Evolutionary conservation across 371 early-diverging fungal genomes (phyloP).

Genomic region (Mucor ambiguus): DNA sequence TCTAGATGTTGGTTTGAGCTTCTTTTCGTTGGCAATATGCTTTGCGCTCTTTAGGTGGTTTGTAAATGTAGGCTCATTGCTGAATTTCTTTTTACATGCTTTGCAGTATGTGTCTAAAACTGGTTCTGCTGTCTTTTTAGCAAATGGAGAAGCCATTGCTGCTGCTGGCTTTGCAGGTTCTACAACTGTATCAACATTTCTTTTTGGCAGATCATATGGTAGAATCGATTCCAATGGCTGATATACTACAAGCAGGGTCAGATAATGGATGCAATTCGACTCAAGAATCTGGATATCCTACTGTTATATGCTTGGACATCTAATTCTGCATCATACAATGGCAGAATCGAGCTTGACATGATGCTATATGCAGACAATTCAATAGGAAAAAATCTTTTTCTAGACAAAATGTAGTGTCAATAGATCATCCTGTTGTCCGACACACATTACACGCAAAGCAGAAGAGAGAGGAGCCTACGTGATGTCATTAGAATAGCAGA

Average conservation of each 20-base stretch:
- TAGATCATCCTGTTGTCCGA: not conserved
- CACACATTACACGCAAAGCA: not conserved
- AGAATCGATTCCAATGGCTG: constrained; percentile 14
- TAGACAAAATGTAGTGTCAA: not conserved
- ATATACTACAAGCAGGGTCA: constrained; percentile 6
- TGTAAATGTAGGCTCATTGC: constrained; percentile 36
- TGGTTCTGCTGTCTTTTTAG: not conserved
- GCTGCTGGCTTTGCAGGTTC: constrained; percentile 1
- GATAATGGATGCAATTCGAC: not conserved
- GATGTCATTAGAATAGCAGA: constrained; percentile 4
- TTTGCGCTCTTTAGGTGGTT: constrained; percentile 51
- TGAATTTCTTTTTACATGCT: constrained; percentile 50
- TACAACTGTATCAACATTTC: not conserved
- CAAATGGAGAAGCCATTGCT: constrained; percentile 2
- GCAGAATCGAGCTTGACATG: not conserved
- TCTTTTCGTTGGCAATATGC: constrained; percentile 45
- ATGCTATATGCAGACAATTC: not conserved
- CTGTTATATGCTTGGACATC: constrained; percentile 18
- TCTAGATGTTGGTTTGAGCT: constrained; percentile 8
- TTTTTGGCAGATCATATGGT: constrained; percentile 18
- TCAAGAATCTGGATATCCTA: constrained; percentile 1
- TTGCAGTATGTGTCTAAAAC: constrained; percentile 39
- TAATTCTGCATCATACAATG: constrained; percentile 20
- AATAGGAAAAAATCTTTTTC: not conserved
- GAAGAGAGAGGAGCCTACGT: not conserved